Evolutionary conservation across 1,284 basidiomycete genomes (phyloP), one percentile per base, ranked within the genome.

Genomic region (Cryptococcus amylolentus): DNA sequence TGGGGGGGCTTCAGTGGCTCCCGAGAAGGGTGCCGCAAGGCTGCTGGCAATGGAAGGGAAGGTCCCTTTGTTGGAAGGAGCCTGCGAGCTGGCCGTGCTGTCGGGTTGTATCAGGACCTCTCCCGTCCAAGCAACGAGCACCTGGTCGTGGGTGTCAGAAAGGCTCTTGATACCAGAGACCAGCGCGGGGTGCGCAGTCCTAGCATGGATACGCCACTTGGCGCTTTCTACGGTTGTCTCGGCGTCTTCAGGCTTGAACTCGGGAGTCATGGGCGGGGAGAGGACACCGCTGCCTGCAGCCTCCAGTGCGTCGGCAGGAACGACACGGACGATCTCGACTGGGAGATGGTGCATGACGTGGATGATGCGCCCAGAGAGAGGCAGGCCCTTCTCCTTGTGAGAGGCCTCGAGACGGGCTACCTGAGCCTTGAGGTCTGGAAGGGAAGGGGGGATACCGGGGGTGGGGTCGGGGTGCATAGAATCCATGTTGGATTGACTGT

Each of bases 161-260:
- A 98, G 84, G 4, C 87, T 89, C 55, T 87, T 84, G 68, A 98
- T 93, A 39, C 96, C 95, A 49, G 88, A 89, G 64, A 95, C 88
- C 88, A 98, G 91, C 8, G 95, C 95, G 5, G 91, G 86, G 76
- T 98, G 95, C 23, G 93, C 95, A 56, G 92, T 87, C 39, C 94
- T 83, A 4, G 87, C 84, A 10, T 84, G 79, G 9, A 98, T 80
- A 12, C 86, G 84, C 95, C 95, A 98, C 51, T 71, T 75, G 31
- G 72, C 65, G 53, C 64, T 63, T 55, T 72, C 69, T 35, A 72
- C 63, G 1, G 62, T 64, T 4, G 68, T 56, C 37, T 65, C 62
- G 12, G 60, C 52, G 51, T 75, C 70, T 55, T 75, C 73, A 27
- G 72, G 69, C 63, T 76, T 74, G 67, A 77, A 76, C 59, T 75